Percentiles rank a stretch among this genome's conserved stretches.
These are phyloP conservation scores for Mycena venus DNA, from an alignment of 768 basidiomycete species.

Conservation along the genomic window DNA sequence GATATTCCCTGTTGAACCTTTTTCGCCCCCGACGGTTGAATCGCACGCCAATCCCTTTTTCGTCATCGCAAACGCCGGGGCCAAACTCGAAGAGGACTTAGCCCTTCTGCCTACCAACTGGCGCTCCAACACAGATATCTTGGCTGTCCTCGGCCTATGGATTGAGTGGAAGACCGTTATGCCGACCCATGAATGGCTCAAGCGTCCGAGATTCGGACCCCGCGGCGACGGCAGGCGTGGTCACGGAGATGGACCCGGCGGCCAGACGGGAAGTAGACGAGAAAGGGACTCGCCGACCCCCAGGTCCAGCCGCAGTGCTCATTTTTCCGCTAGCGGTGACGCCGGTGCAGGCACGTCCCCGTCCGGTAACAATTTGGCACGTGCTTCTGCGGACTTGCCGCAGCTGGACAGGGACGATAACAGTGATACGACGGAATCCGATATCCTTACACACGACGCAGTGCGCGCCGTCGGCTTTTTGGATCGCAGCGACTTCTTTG, in stretches of 20 bases:
- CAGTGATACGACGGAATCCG: not conserved
- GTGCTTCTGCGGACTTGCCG: conserved; percentile 4
- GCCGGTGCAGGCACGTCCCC: not conserved
- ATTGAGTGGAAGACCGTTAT: not conserved
- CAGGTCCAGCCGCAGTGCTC: not conserved
- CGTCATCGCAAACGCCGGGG: not conserved
- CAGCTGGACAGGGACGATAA: not conserved
- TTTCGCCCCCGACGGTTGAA: not conserved
- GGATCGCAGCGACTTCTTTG: conserved; percentile 8
- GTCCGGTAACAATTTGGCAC: not conserved
- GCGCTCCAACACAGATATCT: not conserved
- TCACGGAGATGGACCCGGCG: not conserved
- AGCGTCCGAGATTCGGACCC: not conserved
- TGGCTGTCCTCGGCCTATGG: not conserved
- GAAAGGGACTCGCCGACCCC: not conserved
- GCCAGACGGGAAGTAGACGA: not conserved
- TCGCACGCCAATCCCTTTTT: not conserved
- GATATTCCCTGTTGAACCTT: not conserved
- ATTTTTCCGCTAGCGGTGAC: not conserved
- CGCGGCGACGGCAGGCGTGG: not conserved
- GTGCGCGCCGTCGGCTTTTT: not conserved
- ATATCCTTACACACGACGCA: conserved; percentile 7
- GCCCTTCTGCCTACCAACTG: not conserved
- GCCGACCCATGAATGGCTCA: not conserved
- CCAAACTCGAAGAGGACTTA: not conserved